These are phyloP conservation scores for Hypoxylon lienhwacheense DNA, from an alignment of 495 filamentous ascomycete genomes.

Conservation along the genomic window DNA sequence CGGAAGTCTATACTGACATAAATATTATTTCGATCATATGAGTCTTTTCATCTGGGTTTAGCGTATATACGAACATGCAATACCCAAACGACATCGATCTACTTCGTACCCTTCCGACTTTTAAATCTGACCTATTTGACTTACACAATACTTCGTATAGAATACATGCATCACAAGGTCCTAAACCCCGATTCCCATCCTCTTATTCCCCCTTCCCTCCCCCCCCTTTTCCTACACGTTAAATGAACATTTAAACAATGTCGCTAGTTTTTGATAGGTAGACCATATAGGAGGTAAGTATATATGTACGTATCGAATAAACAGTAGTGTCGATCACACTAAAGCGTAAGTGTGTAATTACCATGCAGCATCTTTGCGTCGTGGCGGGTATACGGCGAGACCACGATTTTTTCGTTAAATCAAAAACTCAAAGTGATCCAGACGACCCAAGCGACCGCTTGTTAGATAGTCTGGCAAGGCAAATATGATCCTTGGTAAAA, in stretches of 20 bases:
- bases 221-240: too few relatives aligned
- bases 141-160: too few relatives aligned
- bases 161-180: too few relatives aligned
- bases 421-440: slow-evolving; percentile 20
- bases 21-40: slow-evolving; percentile 16
- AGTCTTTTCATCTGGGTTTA: slow-evolving; percentile 5
- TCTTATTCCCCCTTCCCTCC: too few relatives aligned
- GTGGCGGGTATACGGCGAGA: slow-evolving; percentile 31
- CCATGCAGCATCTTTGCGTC: slow-evolving; percentile 11
- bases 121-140: too few relatives aligned
- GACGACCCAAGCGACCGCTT: slow-evolving; percentile 4
- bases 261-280: slow-evolving; percentile 19
- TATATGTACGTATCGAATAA: slow-evolving; percentile 21
- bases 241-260: slow-evolving; percentile 7
- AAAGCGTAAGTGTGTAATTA: slow-evolving; percentile 3
- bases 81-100: slow-evolving; percentile 11
- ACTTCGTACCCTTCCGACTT: too few relatives aligned
- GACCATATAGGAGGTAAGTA: too few relatives aligned
- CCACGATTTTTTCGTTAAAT: slow-evolving; percentile 21
- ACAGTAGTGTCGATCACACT: slow-evolving; percentile 11
- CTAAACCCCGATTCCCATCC: too few relatives aligned
- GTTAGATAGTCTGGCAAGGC: slow-evolving; percentile 19
- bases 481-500: slow-evolving; percentile 22
- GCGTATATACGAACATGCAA: slow-evolving; percentile 4
- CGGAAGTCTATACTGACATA: slow-evolving; percentile 1